Evolutionary conservation across 1,284 basidiomycete genomes (phyloP), one percentile per base, ranked within the genome.

Genomic region (Leccinum olivaceoglutinosum): DNA sequence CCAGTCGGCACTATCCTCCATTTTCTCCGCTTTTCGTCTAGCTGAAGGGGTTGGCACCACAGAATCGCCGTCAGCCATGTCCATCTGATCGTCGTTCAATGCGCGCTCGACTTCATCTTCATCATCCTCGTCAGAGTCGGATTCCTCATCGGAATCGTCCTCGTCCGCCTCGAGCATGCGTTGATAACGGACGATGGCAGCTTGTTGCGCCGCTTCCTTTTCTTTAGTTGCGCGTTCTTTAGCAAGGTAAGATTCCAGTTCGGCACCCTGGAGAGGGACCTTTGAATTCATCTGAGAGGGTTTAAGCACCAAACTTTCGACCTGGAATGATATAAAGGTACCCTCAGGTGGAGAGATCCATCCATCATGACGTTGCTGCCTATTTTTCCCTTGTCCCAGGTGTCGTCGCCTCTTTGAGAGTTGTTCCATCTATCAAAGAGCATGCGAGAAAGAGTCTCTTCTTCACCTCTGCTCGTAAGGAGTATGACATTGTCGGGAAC

Each of bases 151-250:
- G 44, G 83, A 82, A 55, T 80, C 82, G 60, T 85, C 90, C 71
- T 90, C 90, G 68, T 92, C 90, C 0, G 90, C 96, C 78, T 99
- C 96, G 16, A 98, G 85, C 81, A 98, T 88, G 14, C 92, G 87
- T 68, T 93, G 90, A 56, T 88, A 90, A 32, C 94, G 89, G 29
- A 85, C 92, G 44, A 92, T 80, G 0, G 90, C 88, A 1, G 93
- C 95, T 76, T 94, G 89, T 59, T 94, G 89, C 1, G 92, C 93
- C 0, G 90, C 91, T 69, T 93, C 89, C 68, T 89, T 90, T 73
- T 98, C 96, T 71, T 90, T 91, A n/a, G 80, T 85, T 4, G 82
- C 81, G 25, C 89, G 87, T 74, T 96, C 92, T 66, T 88, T 89
- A 66, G 89, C 86, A 49, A 93, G 80, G 75, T 89, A 87, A 9